These are phyloP conservation scores for Hibiscus syriacus DNA, from an alignment of 345 rosid genomes.

Conservation along the genomic window DNA sequence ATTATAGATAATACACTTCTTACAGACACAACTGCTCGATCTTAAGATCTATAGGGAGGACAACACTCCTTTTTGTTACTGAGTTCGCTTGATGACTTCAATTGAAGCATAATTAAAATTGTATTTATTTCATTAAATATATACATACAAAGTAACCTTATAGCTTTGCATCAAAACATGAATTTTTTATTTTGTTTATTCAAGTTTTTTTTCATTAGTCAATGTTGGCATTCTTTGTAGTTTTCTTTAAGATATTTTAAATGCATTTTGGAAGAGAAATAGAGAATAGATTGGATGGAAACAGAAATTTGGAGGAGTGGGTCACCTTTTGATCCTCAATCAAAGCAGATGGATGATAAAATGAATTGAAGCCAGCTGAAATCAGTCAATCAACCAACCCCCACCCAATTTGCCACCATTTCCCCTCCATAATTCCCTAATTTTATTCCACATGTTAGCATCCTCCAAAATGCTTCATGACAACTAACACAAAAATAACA, in stretches of 20 bases:
- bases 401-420: conserved; percentile 30
- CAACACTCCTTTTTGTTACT: no score
- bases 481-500: no score
- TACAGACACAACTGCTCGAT: no score
- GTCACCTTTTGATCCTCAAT: conserved; percentile 23
- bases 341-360: conserved; percentile 5
- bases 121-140: no score
- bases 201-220: conserved; percentile 23
- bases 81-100: no score
- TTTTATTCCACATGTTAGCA: conserved; percentile 41
- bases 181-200: neutral
- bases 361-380: conserved; percentile 24
- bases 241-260: conserved; percentile 2
- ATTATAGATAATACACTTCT: no score
- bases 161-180: neutral
- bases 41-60: no score
- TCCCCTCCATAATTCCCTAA: no score
- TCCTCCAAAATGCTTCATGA: conserved; percentile 39
- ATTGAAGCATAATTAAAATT: no score
- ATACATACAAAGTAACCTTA: neutral
- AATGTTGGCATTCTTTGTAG: conserved; percentile 43
- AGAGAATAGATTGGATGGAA: conserved; percentile 14
- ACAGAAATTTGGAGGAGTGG: conserved; percentile 25
- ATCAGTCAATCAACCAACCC: conserved; percentile 23
- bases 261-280: conserved; percentile 14